phyloP scores from a whole-genome alignment of 2,329 filamentous ascomycete species.

The Fusarium begoniae region DNA sequence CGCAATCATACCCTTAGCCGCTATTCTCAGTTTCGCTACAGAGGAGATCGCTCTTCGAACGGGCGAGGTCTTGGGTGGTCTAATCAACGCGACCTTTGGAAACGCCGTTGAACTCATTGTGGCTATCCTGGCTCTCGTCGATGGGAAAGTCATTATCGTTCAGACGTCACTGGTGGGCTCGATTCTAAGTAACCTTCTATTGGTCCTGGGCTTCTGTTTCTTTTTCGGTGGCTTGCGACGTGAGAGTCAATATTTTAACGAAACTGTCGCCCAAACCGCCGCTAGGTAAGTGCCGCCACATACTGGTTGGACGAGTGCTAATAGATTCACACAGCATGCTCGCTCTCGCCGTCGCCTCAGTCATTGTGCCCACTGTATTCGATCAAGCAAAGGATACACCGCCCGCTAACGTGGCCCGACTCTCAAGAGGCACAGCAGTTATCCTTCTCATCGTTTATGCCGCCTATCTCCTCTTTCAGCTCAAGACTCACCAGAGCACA shows the following conservation, averaged over 20 bases:
- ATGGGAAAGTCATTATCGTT: slow-evolving; percentile 82
- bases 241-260: slow-evolving; percentile 88
- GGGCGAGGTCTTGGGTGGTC: slow-evolving; percentile 86
- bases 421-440: slow-evolving; percentile 78
- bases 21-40: slow-evolving; percentile 86
- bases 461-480: slow-evolving; percentile 88
- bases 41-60: slow-evolving; percentile 86
- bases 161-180: slow-evolving; percentile 92
- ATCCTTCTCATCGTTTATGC: slow-evolving; percentile 86
- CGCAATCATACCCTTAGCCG: slow-evolving; percentile 89
- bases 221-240: slow-evolving; percentile 85
- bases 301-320: not conserved
- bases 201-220: slow-evolving; percentile 93
- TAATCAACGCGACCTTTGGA: slow-evolving; percentile 92
- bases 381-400: slow-evolving; percentile 59
- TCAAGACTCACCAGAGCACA: slow-evolving; percentile 82
- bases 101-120: slow-evolving; percentile 93
- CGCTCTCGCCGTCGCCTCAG: slow-evolving; percentile 78
- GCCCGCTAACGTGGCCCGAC: slow-evolving; percentile 61
- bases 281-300: slow-evolving; percentile 59
- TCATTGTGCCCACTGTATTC: slow-evolving; percentile 93
- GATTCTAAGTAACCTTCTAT: slow-evolving; percentile 88
- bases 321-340: slow-evolving; percentile 59
- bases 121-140: slow-evolving; percentile 80
- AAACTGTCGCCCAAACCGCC: slow-evolving; percentile 89